phyloP scores from a whole-genome alignment of 108 stramenopile genomes.

The Fistulifera pelliculosa region DNA sequence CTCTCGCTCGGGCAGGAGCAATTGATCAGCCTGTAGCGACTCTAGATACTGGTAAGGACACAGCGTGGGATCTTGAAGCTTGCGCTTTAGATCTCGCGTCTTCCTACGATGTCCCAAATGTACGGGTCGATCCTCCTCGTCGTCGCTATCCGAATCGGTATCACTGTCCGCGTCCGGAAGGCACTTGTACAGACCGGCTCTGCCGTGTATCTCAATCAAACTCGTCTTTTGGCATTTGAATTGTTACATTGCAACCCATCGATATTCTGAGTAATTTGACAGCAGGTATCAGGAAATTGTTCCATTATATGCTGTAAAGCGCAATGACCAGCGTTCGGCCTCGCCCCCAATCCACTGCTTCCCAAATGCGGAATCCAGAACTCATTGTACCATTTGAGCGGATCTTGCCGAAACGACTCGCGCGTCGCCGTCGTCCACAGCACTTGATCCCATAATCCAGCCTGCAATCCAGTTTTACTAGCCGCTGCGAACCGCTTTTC shows the following conservation, averaged over 20 bases:
- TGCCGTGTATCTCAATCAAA: slow-evolving; percentile 60
- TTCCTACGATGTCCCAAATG: slow-evolving; percentile 56
- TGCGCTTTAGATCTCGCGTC: slow-evolving; percentile 8
- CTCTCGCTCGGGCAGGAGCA: slow-evolving; percentile 1
- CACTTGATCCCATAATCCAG: slow-evolving; percentile 61
- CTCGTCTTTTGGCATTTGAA: not conserved
- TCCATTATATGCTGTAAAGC: slow-evolving; percentile 45
- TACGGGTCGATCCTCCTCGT: slow-evolving; percentile 47
- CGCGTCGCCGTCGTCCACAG: slow-evolving; percentile 62
- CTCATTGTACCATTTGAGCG: slow-evolving; percentile 69
- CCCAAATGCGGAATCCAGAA: slow-evolving; percentile 58
- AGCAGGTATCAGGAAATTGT: slow-evolving; percentile 12
- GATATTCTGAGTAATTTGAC: slow-evolving; percentile 62
- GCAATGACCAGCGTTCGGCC: slow-evolving; percentile 71
- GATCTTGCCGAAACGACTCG: slow-evolving; percentile 60
- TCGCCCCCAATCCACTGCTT: slow-evolving; percentile 9
- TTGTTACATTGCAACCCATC: slow-evolving; percentile 21
- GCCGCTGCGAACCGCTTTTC: not conserved
- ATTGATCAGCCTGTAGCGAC: slow-evolving; percentile 19
- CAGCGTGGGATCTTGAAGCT: not conserved
- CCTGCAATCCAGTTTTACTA: not conserved
- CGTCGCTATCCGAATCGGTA: slow-evolving; percentile 46
- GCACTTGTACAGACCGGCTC: slow-evolving; percentile 64
- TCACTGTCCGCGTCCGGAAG: slow-evolving; percentile 57
- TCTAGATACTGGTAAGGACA: slow-evolving; percentile 31